Base-by-base conservation (phyloP, 345 rosid genomes). In the Eucalyptus polybractea region DNA sequence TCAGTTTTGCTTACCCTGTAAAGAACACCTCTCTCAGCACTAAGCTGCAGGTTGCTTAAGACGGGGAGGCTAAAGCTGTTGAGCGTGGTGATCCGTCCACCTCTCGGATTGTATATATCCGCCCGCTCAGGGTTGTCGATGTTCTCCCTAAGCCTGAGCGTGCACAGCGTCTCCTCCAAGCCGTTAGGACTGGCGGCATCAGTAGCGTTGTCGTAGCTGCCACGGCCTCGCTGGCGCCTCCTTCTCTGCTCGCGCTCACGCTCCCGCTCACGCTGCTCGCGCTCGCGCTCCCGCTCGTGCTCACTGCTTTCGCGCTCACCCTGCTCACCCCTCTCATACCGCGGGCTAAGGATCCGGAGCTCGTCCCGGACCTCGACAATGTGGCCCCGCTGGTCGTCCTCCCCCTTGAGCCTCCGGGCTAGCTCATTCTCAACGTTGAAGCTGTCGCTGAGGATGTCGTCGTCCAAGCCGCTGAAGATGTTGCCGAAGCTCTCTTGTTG, bases 141-240 rank as follows among this genome's bases (percentile, higher is more conserved):
- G 76, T 93, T 93, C 85, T 93, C 93, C 37, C 45, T 91, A 24
- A 96, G 62, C 89, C 92, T 94, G 53, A 92, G 88, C 16, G 95
- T 87, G 93, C 99, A 96, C 76, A 93, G 72, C 6, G 96, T 95
- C 89, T 95, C 98, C 69, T 94, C 96, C 2, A 96, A 12, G 49
- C 97, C 97, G 67, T 95, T 96, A 62, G 53, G 89, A 45, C 76
- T 42, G 42, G 47, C 15, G 42, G 24, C 29, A 25, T 76, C 83
- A 42, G 27, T 76, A 40, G 85, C 11, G 85, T 76, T 76, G 85
- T 76, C 7, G 47, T 21, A 11, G 85, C 27, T 5, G 47, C 47
- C 29, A 5, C 3, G 27, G 47, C 47, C 27, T 37, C 2, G 8
- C 8, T 4, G 29, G 85, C 9, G 15, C 47, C 47, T 76, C 47